Evolutionary conservation across 2,329 filamentous ascomycete species (phyloP).

Genomic region (Pseudogymnoascus sp.): DNA sequence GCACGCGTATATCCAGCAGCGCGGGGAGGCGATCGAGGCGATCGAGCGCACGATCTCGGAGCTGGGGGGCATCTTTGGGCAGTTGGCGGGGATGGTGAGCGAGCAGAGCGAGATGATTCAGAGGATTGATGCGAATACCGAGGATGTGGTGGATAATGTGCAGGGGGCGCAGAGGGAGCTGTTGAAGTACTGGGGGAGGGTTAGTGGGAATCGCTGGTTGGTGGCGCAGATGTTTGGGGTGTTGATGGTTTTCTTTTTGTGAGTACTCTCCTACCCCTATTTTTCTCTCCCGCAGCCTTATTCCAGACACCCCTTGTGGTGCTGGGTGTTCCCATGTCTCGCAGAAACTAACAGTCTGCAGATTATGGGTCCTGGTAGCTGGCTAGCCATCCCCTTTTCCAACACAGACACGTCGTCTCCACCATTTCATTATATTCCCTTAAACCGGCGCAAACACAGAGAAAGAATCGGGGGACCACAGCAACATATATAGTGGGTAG

Average conservation of each 20-base stretch:
- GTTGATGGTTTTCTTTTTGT: slow-evolving; percentile 86
- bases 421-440: neutral
- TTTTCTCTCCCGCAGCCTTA: neutral
- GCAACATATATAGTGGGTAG: neutral
- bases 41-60: slow-evolving; percentile 95
- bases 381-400: neutral
- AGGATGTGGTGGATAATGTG: slow-evolving; percentile 98
- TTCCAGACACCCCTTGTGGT: neutral
- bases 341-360: neutral
- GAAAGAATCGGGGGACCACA: neutral
- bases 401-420: neutral
- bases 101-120: slow-evolving; percentile 98
- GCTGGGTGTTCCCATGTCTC: neutral
- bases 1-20: slow-evolving; percentile 85
- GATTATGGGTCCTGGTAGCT: slow-evolving; percentile 2
- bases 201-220: slow-evolving; percentile 92
- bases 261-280: slow-evolving; percentile 25
- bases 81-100: slow-evolving; percentile 91
- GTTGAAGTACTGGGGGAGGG: slow-evolving; percentile 92
- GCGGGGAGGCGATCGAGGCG: slow-evolving; percentile 91
- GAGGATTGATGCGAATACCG: slow-evolving; percentile 92
- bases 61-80: slow-evolving; percentile 84
- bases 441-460: neutral
- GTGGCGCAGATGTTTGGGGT: slow-evolving; percentile 84
- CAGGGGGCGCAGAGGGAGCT: slow-evolving; percentile 89